A percentile compares a stretch with the other conserved stretches of the same genome.
Evolutionary conservation across 2,329 filamentous ascomycete genomes (phyloP).

Genomic region (Trichoderma koningiopsis): DNA sequence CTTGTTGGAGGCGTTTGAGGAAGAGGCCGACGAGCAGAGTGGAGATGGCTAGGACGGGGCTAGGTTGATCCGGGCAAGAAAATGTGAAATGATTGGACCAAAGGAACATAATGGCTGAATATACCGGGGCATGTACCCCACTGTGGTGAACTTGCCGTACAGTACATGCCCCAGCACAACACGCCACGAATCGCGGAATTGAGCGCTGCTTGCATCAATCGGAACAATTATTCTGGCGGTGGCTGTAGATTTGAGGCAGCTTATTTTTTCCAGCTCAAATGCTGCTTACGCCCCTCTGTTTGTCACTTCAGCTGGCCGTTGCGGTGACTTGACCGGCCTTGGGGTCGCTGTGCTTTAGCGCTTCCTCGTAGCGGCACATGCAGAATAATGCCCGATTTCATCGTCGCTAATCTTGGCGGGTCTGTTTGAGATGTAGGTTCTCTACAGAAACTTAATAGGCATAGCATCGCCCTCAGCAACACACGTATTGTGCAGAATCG

Average conservation of each 20-base stretch:
- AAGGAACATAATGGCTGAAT: background rate
- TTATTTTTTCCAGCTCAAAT: background rate
- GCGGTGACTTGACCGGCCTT: background rate
- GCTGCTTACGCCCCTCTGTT: background rate
- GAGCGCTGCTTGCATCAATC: constrained; percentile 1
- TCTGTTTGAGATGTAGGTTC: too few relatives aligned
- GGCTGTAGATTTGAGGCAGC: background rate
- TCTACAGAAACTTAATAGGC: too few relatives aligned
- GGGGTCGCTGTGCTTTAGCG: background rate
- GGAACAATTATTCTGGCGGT: background rate
- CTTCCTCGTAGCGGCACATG: background rate
- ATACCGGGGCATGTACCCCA: background rate
- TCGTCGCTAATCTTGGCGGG: background rate
- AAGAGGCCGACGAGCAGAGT: constrained; percentile 3
- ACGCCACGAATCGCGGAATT: background rate
- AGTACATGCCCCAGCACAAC: background rate
- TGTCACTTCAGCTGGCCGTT: background rate
- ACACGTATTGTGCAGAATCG: background rate
- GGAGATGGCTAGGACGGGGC: background rate
- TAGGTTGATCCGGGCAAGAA: constrained; percentile 19
- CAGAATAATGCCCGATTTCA: background rate
- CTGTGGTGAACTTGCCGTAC: background rate
- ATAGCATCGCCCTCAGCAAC: too few relatives aligned
- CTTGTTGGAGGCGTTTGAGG: constrained; percentile 6
- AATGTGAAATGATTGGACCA: background rate